A percentile compares a stretch with the other conserved stretches of the same genome.
Evolutionary conservation across 768 basidiomycete species (phyloP).

Genomic region (Rhizopogon rudus): DNA sequence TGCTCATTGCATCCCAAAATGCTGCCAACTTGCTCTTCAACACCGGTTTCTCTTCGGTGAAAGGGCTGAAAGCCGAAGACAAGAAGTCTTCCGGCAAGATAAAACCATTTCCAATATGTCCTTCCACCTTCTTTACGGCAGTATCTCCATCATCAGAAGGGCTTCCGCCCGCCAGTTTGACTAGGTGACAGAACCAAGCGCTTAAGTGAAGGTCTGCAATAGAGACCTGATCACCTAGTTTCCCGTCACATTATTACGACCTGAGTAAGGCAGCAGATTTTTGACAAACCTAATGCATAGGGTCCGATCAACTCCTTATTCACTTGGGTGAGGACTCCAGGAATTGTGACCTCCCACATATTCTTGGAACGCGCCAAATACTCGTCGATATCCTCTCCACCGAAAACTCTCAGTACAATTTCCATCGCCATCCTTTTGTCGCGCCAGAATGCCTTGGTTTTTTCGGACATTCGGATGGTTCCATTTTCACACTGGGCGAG

Average conservation of each 20-base stretch:
- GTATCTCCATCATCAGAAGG: constrained; percentile 45
- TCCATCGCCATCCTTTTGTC: constrained; percentile 45
- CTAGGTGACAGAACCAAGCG: constrained; percentile 66
- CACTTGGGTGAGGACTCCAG: constrained; percentile 40
- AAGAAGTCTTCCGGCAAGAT: constrained; percentile 39
- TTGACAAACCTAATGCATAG: constrained; percentile 52
- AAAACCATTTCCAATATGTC: constrained; percentile 43
- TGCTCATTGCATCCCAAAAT: constrained; percentile 69
- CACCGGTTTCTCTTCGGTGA: constrained; percentile 20
- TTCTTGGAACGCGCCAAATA: constrained; percentile 46
- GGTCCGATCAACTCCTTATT: constrained; percentile 60
- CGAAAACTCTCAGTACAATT: constrained; percentile 40
- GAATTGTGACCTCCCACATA: constrained; percentile 51
- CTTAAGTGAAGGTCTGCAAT: constrained; percentile 78
- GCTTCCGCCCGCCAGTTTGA: constrained; percentile 51
- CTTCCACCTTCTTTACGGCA: constrained; percentile 48
- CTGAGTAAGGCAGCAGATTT: neutral
- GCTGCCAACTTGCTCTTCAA: constrained; percentile 51
- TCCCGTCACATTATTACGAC: neutral
- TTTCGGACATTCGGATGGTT: constrained; percentile 50
- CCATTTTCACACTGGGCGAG: constrained; percentile 48
- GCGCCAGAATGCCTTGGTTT: constrained; percentile 58
- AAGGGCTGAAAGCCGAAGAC: constrained; percentile 3
- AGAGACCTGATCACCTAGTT: constrained; percentile 74
- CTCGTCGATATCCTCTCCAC: constrained; percentile 40